These are phyloP conservation scores for Phylloboletellus chloephorus DNA, from an alignment of 1,284 basidiomycete genomes.

Conservation along the genomic window DNA sequence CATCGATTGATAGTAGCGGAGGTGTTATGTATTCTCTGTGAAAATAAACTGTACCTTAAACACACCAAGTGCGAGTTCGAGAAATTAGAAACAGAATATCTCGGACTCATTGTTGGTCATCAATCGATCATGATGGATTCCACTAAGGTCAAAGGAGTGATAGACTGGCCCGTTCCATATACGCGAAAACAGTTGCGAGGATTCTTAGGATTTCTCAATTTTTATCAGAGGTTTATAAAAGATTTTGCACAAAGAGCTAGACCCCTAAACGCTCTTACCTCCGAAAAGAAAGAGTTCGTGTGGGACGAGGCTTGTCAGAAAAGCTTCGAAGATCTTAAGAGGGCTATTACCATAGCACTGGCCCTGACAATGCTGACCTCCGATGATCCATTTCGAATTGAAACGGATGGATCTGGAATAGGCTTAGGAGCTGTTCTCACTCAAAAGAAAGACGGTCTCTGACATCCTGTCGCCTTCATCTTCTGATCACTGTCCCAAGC, in stretches of 20 bases:
- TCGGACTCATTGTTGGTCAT: neutral
- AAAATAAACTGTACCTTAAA: neutral
- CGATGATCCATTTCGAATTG: neutral
- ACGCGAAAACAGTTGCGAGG: constrained; percentile 31
- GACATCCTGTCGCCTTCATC: neutral
- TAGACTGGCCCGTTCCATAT: constrained; percentile 35
- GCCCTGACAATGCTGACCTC: neutral
- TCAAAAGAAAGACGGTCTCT: neutral
- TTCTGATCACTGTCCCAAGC: neutral
- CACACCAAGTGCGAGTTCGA: neutral
- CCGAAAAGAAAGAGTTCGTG: neutral
- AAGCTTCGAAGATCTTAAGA: neutral
- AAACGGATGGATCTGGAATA: neutral
- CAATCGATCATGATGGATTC: neutral
- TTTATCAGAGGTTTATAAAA: constrained; percentile 39
- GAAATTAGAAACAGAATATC: constrained; percentile 2
- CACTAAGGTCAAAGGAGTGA: constrained; percentile 34
- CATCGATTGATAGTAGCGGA: neutral
- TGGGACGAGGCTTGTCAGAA: neutral
- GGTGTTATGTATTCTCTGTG: neutral
- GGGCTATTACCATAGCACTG: neutral
- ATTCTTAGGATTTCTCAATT: constrained; percentile 26
- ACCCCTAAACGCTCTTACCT: constrained; percentile 25
- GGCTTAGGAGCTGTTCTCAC: neutral
- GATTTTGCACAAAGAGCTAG: constrained; percentile 34